Evolutionary conservation across 164 flowering plant species (phyloP), one percentile per base, ranked within the genome.

Genomic region (Litsea cubeba): DNA sequence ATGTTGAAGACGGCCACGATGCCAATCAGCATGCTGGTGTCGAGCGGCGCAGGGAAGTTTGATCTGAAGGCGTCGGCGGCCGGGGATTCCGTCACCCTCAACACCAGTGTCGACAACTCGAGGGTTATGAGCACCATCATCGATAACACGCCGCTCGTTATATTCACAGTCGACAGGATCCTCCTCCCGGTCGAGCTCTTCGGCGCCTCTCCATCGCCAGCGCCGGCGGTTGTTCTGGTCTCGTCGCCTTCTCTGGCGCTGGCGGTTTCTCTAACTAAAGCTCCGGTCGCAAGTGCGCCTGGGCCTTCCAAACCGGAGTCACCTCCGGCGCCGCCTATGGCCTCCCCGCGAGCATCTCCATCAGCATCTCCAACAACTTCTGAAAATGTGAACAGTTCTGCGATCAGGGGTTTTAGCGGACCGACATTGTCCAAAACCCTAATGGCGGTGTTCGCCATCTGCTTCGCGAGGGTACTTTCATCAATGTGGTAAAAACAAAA

Each of bases 181-280:
- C 89, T 95, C 14, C 88, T 93, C 1, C 99, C 97, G 0, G 14
- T n/a, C 0, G 97, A 89, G 85, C 72, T 95, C 57, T 95, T 91
- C 76, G 93, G 93, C 0, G 77, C 75, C 14, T 66, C 97, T 0
- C 93, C 97, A 0, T 69, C 94, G 0, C 92, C 97, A 0, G 88
- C 98, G 0, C 97, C 97, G 11, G 85, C 84, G 0, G 84, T 81
- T 0, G 90, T 71, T 20, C 88, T 94, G 0, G 85, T 68, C 2
- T 40, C 79, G 0, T 70, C 90, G 0, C 85, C 93, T 0, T 50
- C 91, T 15, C 92, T 85, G 1, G 17, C 86, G 0, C 87, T 83
- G 57, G 70, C 72, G 0, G 60, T 60, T 6, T 54, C 83, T 22
- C 87, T 92, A 0, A 10, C 77, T 25, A 81, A 87, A 1, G 71